These are phyloP conservation scores for Peniophora sp. DNA, from an alignment of 1,284 basidiomycete species.

Conservation along the genomic window DNA sequence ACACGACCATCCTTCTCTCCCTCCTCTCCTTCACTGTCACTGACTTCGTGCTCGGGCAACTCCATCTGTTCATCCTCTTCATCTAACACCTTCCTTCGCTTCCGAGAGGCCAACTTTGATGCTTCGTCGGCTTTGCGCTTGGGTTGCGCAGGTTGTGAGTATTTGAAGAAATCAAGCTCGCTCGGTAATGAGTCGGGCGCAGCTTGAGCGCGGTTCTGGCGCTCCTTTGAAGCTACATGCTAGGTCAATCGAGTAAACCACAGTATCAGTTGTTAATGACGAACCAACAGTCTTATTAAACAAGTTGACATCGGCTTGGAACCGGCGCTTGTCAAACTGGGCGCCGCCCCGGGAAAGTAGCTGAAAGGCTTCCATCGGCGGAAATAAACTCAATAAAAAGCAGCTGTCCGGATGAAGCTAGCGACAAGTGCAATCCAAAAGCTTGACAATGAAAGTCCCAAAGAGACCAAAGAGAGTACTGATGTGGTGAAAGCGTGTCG, in stretches of 20 bases:
- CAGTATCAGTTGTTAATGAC: not conserved
- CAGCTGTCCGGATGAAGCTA: too few species aligned
- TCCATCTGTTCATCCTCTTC: conserved; percentile 17
- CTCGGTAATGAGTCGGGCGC: conserved; percentile 52
- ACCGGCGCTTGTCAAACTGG: conserved; percentile 74
- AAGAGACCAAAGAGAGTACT: too few species aligned
- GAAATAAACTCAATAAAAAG: too few species aligned
- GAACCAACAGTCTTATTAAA: conserved; percentile 39
- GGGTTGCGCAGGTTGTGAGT: conserved; percentile 46
- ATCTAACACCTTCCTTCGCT: conserved; percentile 5
- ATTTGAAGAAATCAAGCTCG: conserved; percentile 87
- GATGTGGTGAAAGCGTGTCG: not conserved
- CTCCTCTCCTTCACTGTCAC: conserved; percentile 11
- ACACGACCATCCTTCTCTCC: conserved; percentile 13
- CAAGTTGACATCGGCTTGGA: conserved; percentile 63
- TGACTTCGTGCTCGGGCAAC: conserved; percentile 21
- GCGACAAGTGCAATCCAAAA: too few species aligned
- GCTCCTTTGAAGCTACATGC: conserved; percentile 17
- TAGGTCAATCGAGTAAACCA: not conserved
- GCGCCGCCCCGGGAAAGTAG: conserved; percentile 45
- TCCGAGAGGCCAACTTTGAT: conserved; percentile 9
- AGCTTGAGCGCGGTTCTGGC: conserved; percentile 10
- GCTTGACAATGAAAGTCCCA: too few species aligned
- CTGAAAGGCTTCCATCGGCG: conserved; percentile 21
- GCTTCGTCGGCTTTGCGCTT: conserved; percentile 28